Base-by-base conservation (phyloP, 2,329 filamentous ascomycete species). In the Fusarium luffae region DNA sequence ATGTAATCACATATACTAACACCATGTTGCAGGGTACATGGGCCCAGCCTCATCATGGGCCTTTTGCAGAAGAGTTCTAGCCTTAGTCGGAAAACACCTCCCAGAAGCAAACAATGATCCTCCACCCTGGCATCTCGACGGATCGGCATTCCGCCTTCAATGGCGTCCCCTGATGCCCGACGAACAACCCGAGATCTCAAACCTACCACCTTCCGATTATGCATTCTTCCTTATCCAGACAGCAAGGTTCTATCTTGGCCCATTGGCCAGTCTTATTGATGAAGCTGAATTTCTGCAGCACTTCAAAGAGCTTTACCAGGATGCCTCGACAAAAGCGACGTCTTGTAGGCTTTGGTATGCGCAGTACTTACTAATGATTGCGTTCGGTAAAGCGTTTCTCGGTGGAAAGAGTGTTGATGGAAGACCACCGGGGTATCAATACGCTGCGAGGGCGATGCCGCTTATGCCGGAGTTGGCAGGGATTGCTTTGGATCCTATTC, bases 401-500 rank as follows among this genome's bases (percentile, higher is more conserved):
- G 70, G 72, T 12, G 74, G 70, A 1, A 69, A 68, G 2, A 75
- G 65, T 32, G 44, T 63, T 6, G 73, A 76, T 28, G 73, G 76
- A 5, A 74, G 74, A 0, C 80, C 80, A 0, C 71, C 78, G 0
- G 80, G 80, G 0, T 75, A 78, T n/a, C 78, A 80, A 42, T 82
- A 81, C 54, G 81, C 81, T 11, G 68, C 77, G 0, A 69, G 80
- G 5, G 80, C 80, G 1, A 81, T 82, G 79, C 75, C 79, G 0
- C 16, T 82, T 6, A 73, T 82, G 46, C 80, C 80, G 0, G 79
- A 82, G 51, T 25, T 82, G 7, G 70, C 71, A 0, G 66, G 63
- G 1, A 68, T 75, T 14, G 73, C 74, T 21, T 46, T 70, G 0
- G 71, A 75, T 2, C 64, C 71, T 0, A 61, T 74, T 0, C 56